Evolutionary conservation across 2,329 filamentous ascomycete species (phyloP).

Genomic region (Plenodomus lindquistii): DNA sequence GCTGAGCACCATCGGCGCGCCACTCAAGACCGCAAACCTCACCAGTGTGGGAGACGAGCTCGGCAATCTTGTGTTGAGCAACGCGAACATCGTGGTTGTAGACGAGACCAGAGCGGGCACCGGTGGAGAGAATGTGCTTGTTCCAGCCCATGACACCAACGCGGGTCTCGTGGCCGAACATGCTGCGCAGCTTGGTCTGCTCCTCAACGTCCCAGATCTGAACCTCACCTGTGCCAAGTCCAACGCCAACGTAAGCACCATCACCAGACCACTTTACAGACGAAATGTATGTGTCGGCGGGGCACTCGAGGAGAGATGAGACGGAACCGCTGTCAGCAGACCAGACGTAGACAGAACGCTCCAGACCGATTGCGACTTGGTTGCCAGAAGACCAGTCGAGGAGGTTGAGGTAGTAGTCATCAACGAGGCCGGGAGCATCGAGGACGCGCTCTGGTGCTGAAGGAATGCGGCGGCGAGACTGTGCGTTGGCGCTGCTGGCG

Average conservation of each 20-base stretch:
- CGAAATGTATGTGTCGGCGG: constrained; percentile 90
- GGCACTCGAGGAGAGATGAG: constrained; percentile 83
- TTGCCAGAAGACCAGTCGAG: constrained; percentile 98
- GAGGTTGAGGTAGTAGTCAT: constrained; percentile 99
- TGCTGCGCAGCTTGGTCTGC: constrained; percentile 92
- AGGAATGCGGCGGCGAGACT: constrained; percentile 88
- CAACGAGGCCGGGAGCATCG: constrained; percentile 91
- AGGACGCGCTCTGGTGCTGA: constrained; percentile 95
- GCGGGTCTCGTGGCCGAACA: constrained; percentile 95
- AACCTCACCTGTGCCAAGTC: constrained; percentile 91
- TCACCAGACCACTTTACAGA: constrained; percentile 99
- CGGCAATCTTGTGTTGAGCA: constrained; percentile 95
- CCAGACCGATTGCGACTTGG: constrained; percentile 95
- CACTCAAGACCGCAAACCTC: constrained; percentile 98
- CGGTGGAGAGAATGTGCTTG: constrained; percentile 95
- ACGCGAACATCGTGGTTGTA: constrained; percentile 99
- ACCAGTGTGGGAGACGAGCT: constrained; percentile 94
- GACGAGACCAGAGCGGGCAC: constrained; percentile 89
- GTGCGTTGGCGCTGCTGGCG: constrained; percentile 71
- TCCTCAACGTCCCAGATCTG: constrained; percentile 99
- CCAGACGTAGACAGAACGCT: constrained; percentile 98
- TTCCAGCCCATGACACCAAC: constrained; percentile 98
- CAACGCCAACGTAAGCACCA: constrained; percentile 93
- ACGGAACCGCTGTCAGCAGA: constrained; percentile 92
- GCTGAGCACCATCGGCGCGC: constrained; percentile 93